Percentiles rank a stretch among this genome's conserved stretches.
Conservation (phyloP, 768 basidiomycete genomes). For the Boletellus sp. region DNA sequence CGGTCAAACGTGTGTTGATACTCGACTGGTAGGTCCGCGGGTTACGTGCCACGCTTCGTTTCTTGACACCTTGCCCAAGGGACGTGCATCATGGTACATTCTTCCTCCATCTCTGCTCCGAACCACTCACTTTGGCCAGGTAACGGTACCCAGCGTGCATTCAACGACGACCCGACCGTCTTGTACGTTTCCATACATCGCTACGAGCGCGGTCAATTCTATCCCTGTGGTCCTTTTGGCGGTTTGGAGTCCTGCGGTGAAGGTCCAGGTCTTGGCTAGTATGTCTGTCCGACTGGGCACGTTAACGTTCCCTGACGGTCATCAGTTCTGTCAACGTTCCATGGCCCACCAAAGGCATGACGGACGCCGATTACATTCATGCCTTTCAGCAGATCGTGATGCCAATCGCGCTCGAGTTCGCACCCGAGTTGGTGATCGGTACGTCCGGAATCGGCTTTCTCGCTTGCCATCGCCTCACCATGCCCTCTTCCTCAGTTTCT, state of each 20-base stretch:
- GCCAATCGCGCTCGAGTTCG: constrained; percentile 96
- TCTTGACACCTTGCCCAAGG: constrained; percentile 43
- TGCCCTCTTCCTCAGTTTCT: constrained; percentile 58
- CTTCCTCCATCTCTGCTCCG: background rate
- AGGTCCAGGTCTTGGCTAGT: constrained; percentile 84
- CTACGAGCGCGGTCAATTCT: constrained; percentile 88
- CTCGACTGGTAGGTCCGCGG: constrained; percentile 80
- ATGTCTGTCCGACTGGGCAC: constrained; percentile 31
- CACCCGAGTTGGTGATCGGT: constrained; percentile 96
- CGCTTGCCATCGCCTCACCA: background rate
- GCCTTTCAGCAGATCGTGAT: constrained; percentile 95
- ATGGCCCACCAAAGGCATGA: constrained; percentile 86
- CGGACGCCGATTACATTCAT: constrained; percentile 93
- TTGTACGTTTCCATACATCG: constrained; percentile 95
- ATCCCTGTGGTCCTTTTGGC: constrained; percentile 91
- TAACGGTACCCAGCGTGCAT: constrained; percentile 95
- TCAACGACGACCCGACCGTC: constrained; percentile 88
- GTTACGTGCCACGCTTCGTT: background rate
- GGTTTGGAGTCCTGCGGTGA: constrained; percentile 82
- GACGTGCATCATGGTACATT: constrained; percentile 87
- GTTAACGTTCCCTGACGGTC: constrained; percentile 6
- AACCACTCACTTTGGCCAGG: constrained; percentile 45
- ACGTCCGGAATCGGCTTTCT: constrained; percentile 26
- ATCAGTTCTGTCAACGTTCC: constrained; percentile 91
- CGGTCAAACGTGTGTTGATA: constrained; percentile 80